Conservation (phyloP, 75 land plant genomes). For the Cryptomeria japonica region DNA sequence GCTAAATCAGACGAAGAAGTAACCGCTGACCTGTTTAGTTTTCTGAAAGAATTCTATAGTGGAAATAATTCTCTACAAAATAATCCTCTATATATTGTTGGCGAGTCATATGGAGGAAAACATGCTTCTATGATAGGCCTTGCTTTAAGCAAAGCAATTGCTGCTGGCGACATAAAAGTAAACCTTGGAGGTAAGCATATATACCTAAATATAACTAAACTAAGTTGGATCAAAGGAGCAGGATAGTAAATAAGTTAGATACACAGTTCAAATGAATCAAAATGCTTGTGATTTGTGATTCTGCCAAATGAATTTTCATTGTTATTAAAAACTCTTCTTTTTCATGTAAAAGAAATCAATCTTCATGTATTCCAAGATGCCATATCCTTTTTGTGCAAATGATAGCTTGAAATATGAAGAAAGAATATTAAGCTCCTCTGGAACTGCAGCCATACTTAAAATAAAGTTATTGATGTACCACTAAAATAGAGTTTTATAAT, state of each 20-base stretch:
- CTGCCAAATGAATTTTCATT: background rate
- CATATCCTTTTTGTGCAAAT: background rate
- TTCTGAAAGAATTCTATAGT: slow-evolving; percentile 54
- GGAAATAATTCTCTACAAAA: slow-evolving; percentile 44
- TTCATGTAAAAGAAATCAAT: too few species aligned
- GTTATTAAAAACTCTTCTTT: background rate
- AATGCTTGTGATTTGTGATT: background rate
- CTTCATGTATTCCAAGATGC: too few species aligned
- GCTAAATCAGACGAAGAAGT: slow-evolving; percentile 70
- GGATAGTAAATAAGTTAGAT: too few species aligned
- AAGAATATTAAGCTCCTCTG: background rate
- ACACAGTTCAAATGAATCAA: background rate
- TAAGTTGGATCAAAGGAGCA: background rate
- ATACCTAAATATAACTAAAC: background rate
- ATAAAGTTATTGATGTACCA: background rate
- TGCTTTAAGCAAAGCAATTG: slow-evolving; percentile 50
- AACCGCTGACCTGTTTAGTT: slow-evolving; percentile 58
- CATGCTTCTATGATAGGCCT: slow-evolving; percentile 67
- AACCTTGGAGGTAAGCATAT: slow-evolving; percentile 56
- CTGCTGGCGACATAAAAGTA: slow-evolving; percentile 49
- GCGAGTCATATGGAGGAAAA: slow-evolving; percentile 92
- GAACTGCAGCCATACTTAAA: background rate
- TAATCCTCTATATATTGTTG: slow-evolving; percentile 70
- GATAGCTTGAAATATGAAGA: background rate
- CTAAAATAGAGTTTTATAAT: background rate